Evolutionary conservation across 306 rosid species (phyloP).

Genomic region (Prunus armeniaca): DNA sequence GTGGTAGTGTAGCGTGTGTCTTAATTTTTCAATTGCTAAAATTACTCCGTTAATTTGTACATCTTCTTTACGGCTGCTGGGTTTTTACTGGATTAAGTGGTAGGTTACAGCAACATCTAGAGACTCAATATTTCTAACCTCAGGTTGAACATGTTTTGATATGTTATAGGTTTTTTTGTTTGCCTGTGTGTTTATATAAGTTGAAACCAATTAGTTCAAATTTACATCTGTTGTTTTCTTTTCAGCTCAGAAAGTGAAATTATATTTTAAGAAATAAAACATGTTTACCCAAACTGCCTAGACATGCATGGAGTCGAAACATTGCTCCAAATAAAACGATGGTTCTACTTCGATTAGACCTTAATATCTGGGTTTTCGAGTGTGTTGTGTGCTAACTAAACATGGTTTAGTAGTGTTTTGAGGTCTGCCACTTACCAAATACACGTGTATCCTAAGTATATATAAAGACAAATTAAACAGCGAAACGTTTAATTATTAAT

Average conservation of each 20-base stretch:
- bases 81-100: background rate
- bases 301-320: constrained; percentile 9
- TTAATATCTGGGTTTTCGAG: too few species aligned
- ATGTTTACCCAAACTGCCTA: constrained; percentile 22
- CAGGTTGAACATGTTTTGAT: background rate
- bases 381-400: too few species aligned
- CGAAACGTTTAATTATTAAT: too few species aligned
- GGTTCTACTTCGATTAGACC: background rate
- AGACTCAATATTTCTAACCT: background rate
- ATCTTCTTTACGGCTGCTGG: background rate
- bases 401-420: too few species aligned
- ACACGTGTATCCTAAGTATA: too few species aligned
- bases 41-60: background rate
- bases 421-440: too few species aligned
- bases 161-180: background rate
- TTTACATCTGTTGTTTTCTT: background rate
- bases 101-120: constrained; percentile 1
- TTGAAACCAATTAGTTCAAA: background rate
- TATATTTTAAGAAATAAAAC: constrained; percentile 1
- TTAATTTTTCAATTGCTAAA: background rate
- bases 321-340: constrained; percentile 3
- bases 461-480: too few species aligned
- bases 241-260: background rate
- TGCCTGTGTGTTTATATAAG: background rate
- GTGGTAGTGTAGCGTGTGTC: background rate